Evolutionary conservation across 2,329 filamentous ascomycete species (phyloP), one percentile per base, ranked within the genome.

Genomic region (Emergomyces orientalis): DNA sequence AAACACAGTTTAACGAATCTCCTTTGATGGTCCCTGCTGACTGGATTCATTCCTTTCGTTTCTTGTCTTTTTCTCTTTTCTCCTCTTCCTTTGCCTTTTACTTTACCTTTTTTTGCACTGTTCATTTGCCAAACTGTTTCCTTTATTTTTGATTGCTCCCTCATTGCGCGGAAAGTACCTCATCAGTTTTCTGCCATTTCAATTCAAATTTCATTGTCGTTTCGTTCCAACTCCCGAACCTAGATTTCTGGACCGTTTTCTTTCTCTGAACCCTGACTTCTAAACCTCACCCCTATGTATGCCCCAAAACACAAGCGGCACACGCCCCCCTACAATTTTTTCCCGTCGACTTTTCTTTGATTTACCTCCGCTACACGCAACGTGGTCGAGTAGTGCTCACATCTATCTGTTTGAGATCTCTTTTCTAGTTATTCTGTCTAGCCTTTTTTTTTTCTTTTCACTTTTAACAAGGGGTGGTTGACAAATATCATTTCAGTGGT

Each of bases 1-100:
- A 59, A 59, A 25, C 56, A 30, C n/a, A 30, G 19, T 27, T 39
- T 59, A 45, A 59, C 56, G 56, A 59, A 59, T 59, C 55, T 57
- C 55, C 37, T 57, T 32, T 34, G 51, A 34, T 54, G 32, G n/a
- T n/a, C 25, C 25, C 14, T 22, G 25, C 41, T 56, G 54, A 39
- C 34, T 39, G 32, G n/a, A 39, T 37, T 37, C 6, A 25, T 57
- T 57, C 22, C n/a, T 32, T 25, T 45, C 32, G n/a, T 56, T 56
- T 34, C 32, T 32, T 37, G 30, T 13, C 30, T 34, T n/a, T 56
- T 17, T 19, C 25, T 32, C 19, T n/a, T 22, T 19, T 2, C n/a
- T 7, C 14, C 25, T 54, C 25, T n/a, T 19, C 19, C 1, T 34
- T 13, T 39, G n/a, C 11, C 8, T 57, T 41, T n/a, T 3, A 8